These are phyloP conservation scores for Kuraishia piskuri DNA, from an alignment of 805 yeast genomes.

Conservation along the genomic window DNA sequence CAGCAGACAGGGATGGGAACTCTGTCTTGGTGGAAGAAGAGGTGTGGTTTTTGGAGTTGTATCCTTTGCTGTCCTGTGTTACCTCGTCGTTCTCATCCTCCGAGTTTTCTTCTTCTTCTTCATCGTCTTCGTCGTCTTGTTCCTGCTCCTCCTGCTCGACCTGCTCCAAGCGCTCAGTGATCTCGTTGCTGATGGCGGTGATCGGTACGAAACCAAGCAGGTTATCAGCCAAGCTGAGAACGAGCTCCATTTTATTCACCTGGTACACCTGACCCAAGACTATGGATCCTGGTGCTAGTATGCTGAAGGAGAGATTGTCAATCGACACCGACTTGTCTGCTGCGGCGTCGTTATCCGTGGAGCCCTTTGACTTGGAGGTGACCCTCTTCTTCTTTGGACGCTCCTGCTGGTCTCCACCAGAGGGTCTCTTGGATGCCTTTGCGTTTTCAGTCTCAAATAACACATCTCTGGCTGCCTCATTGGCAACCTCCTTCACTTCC, in stretches of 20 bases:
- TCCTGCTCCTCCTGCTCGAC: constrained; percentile 40
- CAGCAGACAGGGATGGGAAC: constrained; percentile 45
- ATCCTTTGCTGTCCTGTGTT: constrained; percentile 8
- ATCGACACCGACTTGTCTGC: constrained; percentile 30
- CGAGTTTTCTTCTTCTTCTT: constrained; percentile 16
- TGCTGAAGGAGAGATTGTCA: constrained; percentile 55
- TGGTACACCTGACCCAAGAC: constrained; percentile 70
- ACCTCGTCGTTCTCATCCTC: constrained; percentile 18
- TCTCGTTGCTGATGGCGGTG: constrained; percentile 58
- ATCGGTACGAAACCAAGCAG: constrained; percentile 73
- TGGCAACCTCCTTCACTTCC: constrained; percentile 87
- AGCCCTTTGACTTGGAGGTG: constrained; percentile 11
- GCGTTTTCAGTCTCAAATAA: constrained; percentile 39
- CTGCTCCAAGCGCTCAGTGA: constrained; percentile 49
- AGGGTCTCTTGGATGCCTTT: not conserved
- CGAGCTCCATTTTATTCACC: constrained; percentile 54
- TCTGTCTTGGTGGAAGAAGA: constrained; percentile 19
- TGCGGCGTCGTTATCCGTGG: not conserved
- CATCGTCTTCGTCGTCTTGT: constrained; percentile 24
- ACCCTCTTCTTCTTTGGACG: constrained; percentile 31
- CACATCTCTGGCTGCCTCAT: constrained; percentile 86
- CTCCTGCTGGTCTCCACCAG: constrained; percentile 10
- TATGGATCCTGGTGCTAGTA: constrained; percentile 58
- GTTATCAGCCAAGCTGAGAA: constrained; percentile 71
- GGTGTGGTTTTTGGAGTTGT: constrained; percentile 6